Evolutionary conservation across 163 green algal species (phyloP), one percentile per base, ranked within the genome.

Genomic region (Scenedesmus sp.): DNA sequence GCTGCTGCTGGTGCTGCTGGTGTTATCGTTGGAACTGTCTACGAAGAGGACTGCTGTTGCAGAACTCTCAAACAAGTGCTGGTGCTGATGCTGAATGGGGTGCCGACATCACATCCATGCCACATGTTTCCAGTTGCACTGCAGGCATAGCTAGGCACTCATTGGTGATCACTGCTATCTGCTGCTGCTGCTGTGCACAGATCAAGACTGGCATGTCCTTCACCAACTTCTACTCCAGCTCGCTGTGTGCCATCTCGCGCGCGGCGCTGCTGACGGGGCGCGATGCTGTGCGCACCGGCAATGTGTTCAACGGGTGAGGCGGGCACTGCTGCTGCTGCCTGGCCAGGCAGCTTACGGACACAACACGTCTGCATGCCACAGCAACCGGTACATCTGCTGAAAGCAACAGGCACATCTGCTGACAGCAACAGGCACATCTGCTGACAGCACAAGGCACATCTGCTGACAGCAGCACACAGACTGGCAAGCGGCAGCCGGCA

Each of bases 171-270:
- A 20, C 24, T 26, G 13, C 12, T 15, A n/a, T 33, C 15, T 7
- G 56, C 7, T n/a, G 20, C 56, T 70, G 1, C 7, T n/a, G 20
- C 56, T 70, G 1, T 70, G 20, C 15, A 22, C 83, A 79, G 35
- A 79, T 79, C 1, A 35, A 59, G 30, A 15, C 4, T 0, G 37
- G 56, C 1, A 79, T 53, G 53, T 46, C 35, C 3, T 88, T 88
- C 35, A 13, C 1, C 4, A 80, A 79, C 49, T 80, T 80, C n/a
- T 88, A 88, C 59, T 9, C 42, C 30, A 35, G 30, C 37, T 37
- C 83, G 37, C 35, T 88, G 83, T 88, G 83, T 49, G 73, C 73
- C 37, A 83, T 53, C 1, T 53, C 37, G 1, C 73, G 73, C 20
- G 73, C 73, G 4, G 73, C 37, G 37, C 73, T 83, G 73, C 37